phyloP scores from a whole-genome alignment of 176 grass and related monocot genomes.

The Themeda triandra region DNA sequence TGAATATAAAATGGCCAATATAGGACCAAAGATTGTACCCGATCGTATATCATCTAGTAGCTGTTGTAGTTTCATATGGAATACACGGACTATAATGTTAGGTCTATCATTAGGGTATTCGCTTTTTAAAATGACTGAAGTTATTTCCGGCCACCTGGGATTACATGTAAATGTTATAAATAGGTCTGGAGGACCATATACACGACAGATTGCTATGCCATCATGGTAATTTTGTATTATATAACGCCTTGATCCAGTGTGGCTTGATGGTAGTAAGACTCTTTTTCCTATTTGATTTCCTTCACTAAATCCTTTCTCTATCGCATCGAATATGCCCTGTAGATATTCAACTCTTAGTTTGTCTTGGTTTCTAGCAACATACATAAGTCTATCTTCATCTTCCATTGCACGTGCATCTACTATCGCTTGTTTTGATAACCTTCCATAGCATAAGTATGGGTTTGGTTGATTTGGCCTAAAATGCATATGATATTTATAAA shows the following conservation, averaged over 20 bases:
- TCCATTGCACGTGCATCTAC: neutral
- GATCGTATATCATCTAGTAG: neutral
- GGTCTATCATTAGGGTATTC: neutral
- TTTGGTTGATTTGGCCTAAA: neutral
- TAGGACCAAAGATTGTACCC: neutral
- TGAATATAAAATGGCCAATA: neutral
- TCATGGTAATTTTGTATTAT: neutral
- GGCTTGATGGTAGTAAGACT: neutral
- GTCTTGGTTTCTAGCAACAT: neutral
- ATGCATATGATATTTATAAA: neutral
- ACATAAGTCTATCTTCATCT: neutral
- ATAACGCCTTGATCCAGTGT: neutral
- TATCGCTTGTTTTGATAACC: neutral
- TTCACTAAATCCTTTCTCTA: neutral
- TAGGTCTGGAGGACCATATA: neutral
- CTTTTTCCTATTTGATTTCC: neutral
- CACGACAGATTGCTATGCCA: neutral
- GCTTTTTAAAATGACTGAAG: rapidly evolving
- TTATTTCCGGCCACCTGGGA: neutral
- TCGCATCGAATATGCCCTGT: neutral
- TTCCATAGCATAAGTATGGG: neutral
- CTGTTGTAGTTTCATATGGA: neutral
- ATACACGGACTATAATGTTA: neutral
- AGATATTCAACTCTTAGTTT: neutral
- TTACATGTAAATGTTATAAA: neutral